These are phyloP conservation scores for Zangia roseola DNA, from an alignment of 768 basidiomycete species.

Conservation along the genomic window DNA sequence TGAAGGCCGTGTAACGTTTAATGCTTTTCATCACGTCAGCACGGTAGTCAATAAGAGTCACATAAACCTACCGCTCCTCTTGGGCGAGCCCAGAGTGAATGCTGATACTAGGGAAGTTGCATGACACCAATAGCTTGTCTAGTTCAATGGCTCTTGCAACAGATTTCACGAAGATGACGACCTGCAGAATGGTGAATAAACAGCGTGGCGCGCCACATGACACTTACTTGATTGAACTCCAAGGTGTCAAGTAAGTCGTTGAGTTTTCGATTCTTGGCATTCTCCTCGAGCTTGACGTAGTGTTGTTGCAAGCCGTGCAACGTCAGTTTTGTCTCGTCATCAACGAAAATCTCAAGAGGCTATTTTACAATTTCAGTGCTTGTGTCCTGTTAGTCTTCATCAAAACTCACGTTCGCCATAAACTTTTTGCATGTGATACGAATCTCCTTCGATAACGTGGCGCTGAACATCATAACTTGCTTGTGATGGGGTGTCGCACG, in stretches of 20 bases:
- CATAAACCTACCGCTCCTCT: constrained; percentile 81
- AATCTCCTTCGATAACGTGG: constrained; percentile 96
- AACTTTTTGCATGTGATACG: constrained; percentile 99
- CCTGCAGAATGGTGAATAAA: constrained; percentile 46
- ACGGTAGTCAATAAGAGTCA: neutral
- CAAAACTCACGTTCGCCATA: constrained; percentile 89
- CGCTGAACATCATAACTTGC: constrained; percentile 99
- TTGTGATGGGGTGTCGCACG: constrained; percentile 98
- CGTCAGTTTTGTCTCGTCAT: constrained; percentile 98
- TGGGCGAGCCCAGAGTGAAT: constrained; percentile 95
- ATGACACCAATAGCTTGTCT: constrained; percentile 92
- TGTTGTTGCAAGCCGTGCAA: constrained; percentile 98
- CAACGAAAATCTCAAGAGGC: constrained; percentile 99
- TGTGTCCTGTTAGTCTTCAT: neutral
- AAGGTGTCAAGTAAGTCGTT: constrained; percentile 94
- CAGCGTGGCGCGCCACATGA: neutral
- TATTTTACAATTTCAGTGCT: constrained; percentile 30
- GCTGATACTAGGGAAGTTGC: constrained; percentile 97
- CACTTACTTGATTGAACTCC: constrained; percentile 92
- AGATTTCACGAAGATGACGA: constrained; percentile 99
- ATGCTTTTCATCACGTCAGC: constrained; percentile 54
- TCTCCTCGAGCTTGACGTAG: constrained; percentile 95
- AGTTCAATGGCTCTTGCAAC: constrained; percentile 95
- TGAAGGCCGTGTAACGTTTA: constrained; percentile 94
- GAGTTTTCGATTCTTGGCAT: constrained; percentile 92